Evolutionary conservation across 2,329 filamentous ascomycete genomes (phyloP).

Genomic region (Cladosporium sp.): DNA sequence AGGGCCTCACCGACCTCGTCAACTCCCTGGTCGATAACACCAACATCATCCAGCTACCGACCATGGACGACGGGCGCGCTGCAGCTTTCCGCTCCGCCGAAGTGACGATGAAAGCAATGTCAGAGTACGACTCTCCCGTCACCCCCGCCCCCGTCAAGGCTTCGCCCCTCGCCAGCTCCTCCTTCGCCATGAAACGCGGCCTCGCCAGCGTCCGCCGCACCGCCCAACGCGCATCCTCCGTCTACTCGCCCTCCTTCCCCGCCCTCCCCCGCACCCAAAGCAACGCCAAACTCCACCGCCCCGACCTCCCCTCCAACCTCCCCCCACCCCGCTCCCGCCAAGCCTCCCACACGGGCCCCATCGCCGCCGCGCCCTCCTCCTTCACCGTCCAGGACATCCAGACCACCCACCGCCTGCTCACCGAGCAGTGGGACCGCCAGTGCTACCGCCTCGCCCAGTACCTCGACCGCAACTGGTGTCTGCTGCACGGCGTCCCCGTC

Average conservation of each 20-base stretch:
- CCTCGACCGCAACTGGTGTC: constrained; percentile 41
- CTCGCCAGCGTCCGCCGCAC: constrained; percentile 28
- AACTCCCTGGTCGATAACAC: constrained; percentile 62
- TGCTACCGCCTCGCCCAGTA: constrained; percentile 42
- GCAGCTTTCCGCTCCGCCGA: constrained; percentile 49
- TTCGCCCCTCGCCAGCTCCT: background rate
- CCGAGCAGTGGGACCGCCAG: constrained; percentile 46
- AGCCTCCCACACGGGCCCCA: constrained; percentile 16
- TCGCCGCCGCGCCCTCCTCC: constrained; percentile 17
- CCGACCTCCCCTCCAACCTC: background rate
- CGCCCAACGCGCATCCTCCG: constrained; percentile 24
- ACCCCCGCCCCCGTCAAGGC: background rate
- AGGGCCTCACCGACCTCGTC: constrained; percentile 62
- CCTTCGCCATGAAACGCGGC: constrained; percentile 26
- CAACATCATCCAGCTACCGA: constrained; percentile 55
- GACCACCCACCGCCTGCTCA: constrained; percentile 41
- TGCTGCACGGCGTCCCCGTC: constrained; percentile 39
- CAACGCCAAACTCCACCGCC: constrained; percentile 2
- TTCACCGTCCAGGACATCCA: constrained; percentile 46
- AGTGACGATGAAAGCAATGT: constrained; percentile 29
- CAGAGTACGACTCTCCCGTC: constrained; percentile 3
- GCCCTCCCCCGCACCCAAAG: constrained; percentile 18
- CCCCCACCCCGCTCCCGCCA: constrained; percentile 19
- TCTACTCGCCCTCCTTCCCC: constrained; percentile 28
- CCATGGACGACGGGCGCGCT: constrained; percentile 56